phyloP scores from a whole-genome alignment of 2,329 filamentous ascomycete species.

The Dichotomopilus funicola region DNA sequence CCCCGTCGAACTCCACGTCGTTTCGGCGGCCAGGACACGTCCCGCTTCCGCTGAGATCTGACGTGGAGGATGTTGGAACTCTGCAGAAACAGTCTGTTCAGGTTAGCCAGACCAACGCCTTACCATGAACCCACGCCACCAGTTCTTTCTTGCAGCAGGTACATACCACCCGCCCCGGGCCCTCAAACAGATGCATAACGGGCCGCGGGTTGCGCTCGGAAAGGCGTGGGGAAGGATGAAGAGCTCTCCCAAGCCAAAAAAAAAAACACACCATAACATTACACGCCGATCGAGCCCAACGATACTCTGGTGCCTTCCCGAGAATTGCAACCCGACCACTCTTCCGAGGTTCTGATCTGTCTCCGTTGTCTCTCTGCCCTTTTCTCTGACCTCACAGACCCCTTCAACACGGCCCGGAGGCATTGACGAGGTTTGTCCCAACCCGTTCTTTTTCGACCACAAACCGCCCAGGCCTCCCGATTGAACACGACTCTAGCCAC shows the following conservation, averaged over 20 bases:
- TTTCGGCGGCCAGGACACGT: constrained; percentile 8
- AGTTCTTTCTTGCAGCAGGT: constrained; percentile 13
- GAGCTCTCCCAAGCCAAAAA: too few relatives aligned
- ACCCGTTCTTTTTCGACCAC: not conserved
- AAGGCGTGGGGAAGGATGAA: not conserved
- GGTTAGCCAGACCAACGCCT: constrained; percentile 13
- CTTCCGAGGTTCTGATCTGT: not conserved
- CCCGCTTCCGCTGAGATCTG: not conserved
- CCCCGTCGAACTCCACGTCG: constrained; percentile 11
- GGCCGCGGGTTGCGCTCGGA: not conserved
- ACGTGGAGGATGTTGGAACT: constrained; percentile 14
- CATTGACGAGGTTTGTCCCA: not conserved
- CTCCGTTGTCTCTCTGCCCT: not conserved
- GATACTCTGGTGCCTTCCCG: constrained; percentile 1
- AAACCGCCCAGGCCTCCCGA: not conserved
- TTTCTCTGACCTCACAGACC: not conserved
- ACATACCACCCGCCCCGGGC: constrained; percentile 6
- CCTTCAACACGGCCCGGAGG: not conserved
- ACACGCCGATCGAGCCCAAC: constrained; percentile 21
- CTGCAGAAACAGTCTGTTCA: constrained; percentile 6
- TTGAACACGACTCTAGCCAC: not conserved
- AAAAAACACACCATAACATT: too few relatives aligned
- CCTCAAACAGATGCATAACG: constrained; percentile 1
- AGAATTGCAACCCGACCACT: constrained; percentile 20
- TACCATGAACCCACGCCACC: constrained; percentile 14